Percentiles rank a stretch among this genome's conserved stretches.
These are phyloP conservation scores for Discostella stelligera DNA, from an alignment of 352 stramenopile species.

Conservation along the genomic window DNA sequence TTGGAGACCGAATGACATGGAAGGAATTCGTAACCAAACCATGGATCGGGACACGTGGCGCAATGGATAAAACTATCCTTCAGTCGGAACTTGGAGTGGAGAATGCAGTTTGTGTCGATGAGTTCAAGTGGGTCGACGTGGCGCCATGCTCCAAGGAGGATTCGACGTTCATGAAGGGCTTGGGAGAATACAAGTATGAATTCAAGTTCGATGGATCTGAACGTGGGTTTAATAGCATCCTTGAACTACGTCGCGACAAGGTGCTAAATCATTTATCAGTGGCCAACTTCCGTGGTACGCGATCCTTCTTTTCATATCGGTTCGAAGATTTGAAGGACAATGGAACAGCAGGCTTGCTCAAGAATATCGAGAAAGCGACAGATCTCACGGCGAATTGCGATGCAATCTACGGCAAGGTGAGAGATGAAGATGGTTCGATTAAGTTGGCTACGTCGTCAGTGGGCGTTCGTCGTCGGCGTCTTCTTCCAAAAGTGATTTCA, in stretches of 20 bases:
- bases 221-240: constrained; percentile 42
- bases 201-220: constrained; percentile 43
- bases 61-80: neutral
- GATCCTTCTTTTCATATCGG: constrained; percentile 32
- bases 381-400: constrained; percentile 38
- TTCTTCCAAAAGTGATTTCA: constrained; percentile 9
- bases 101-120: constrained; percentile 18
- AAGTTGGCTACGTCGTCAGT: neutral
- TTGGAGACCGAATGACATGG: constrained; percentile 22
- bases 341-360: constrained; percentile 42
- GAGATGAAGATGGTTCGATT: neutral
- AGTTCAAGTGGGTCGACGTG: constrained; percentile 29
- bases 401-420: constrained; percentile 25
- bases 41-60: constrained; percentile 30
- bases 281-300: constrained; percentile 15
- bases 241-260: constrained; percentile 51
- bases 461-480: neutral
- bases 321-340: constrained; percentile 55
- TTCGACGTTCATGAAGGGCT: constrained; percentile 7
- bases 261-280: constrained; percentile 53
- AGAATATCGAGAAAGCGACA: constrained; percentile 33
- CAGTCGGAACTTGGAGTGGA: neutral
- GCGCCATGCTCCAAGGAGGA: constrained; percentile 35
- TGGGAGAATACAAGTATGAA: constrained; percentile 43
- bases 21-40: constrained; percentile 51